Base-by-base conservation (phyloP, 352 stramenopile species). In the Globisporangium alternatum region DNA sequence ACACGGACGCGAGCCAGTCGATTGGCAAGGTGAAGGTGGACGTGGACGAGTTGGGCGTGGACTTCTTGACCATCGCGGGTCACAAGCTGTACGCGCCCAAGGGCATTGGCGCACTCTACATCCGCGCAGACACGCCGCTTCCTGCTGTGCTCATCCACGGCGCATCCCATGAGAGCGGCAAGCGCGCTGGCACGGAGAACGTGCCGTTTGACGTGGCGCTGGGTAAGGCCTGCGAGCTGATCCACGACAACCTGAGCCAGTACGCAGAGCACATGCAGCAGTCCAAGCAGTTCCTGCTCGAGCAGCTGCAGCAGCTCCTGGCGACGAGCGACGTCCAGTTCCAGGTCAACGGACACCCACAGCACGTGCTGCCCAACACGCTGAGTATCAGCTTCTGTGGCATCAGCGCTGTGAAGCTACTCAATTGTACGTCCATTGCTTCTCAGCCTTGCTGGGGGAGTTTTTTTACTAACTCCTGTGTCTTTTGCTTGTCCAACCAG, bases 11-110 rank as follows among this genome's bases (percentile, higher is more conserved):
- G 9, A 98, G 94, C 31, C 97, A 99, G 69, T 93, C 95, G 8
- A 81, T 98, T 43, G 97, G 97, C 33, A 99, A 99, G 73, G 82
- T 98, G 22, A 86, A 75, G 22, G 83, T 97, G 37, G 77, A 82
- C 33, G 86, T 98, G 21, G 65, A 88, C 6, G 73, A 86, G 9
- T 76, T 96, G 5, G 77, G 81, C 47, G 90, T 98, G 25, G 96
- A 99, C 66, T 90, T 99, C 73, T 74, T 99, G 25, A 98, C 96
- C 0, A 71, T 99, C 39, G 97, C 98, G 0, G 97, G 96, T 5
- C 97, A 99, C 76, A 99, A 99, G 74, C 86, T 99, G 61, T 98
- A 98, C 60, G 97, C 95, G 6, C 97, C 97, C 5, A 99, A 99
- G 64, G 88, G 88, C 17, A 76, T 96, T 45, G 88, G 88, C 13